Evolutionary conservation across 768 basidiomycete species (phyloP).

Genomic region (Boletellus sp.): DNA sequence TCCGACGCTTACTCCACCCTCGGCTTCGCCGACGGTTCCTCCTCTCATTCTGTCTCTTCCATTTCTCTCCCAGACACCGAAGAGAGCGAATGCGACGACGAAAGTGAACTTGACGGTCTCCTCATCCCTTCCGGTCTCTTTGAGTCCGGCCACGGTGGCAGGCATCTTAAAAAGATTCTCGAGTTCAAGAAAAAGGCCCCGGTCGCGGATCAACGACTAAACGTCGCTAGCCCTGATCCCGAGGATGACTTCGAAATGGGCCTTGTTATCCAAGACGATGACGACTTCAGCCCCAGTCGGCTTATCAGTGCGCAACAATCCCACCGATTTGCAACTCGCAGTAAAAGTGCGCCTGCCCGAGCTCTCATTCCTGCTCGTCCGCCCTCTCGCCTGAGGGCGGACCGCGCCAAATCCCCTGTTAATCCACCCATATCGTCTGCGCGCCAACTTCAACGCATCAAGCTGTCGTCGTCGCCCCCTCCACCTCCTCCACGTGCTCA

Average conservation of each 20-base stretch:
- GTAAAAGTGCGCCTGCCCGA: conserved; percentile 57
- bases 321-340: conserved; percentile 46
- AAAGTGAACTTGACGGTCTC: conserved; percentile 76
- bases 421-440: conserved; percentile 68
- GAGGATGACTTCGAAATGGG: conserved; percentile 88
- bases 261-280: conserved; percentile 78
- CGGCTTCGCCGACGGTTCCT: conserved; percentile 69
- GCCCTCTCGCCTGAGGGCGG: conserved; percentile 56
- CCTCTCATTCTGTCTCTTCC: conserved; percentile 68
- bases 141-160: conserved; percentile 61
- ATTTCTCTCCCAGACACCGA: conserved; percentile 65
- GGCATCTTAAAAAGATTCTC: conserved; percentile 46
- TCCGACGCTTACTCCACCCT: conserved; percentile 82
- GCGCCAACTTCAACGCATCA: conserved; percentile 64
- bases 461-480: conserved; percentile 68
- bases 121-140: conserved; percentile 75
- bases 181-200: conserved; percentile 54
- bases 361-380: conserved; percentile 51
- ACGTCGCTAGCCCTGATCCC: conserved; percentile 54
- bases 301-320: conserved; percentile 50
- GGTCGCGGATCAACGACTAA: conserved; percentile 51
- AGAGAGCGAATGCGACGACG: conserved; percentile 64
- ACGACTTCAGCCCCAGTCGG: conserved; percentile 76
- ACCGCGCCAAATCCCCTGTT: conserved; percentile 70
- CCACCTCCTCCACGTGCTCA: conserved; percentile 51